Conservation (phyloP, 2,329 filamentous ascomycete species). For the Mycocentrospora acerina region DNA sequence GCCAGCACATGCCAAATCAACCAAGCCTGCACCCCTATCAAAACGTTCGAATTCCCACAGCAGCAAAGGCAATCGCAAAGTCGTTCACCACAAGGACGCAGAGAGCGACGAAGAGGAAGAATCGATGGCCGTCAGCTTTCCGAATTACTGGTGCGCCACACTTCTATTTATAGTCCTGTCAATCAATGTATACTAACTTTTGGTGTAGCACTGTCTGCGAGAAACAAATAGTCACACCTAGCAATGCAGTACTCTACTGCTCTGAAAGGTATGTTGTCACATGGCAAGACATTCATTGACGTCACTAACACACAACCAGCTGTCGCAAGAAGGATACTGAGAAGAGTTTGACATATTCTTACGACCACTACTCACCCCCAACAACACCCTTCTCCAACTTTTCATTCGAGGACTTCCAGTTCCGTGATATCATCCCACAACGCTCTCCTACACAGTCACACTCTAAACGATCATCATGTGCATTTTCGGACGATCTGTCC, state of each 20-base stretch:
- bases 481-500: constrained; percentile 47
- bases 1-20: constrained; percentile 37
- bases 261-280: constrained; percentile 58
- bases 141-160: constrained; percentile 54
- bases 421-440: constrained; percentile 50
- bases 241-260: constrained; percentile 63
- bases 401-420: constrained; percentile 42
- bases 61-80: constrained; percentile 30
- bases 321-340: constrained; percentile 50
- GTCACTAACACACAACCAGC: constrained; percentile 32
- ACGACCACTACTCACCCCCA: constrained; percentile 39
- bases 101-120: constrained; percentile 48
- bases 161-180: neutral
- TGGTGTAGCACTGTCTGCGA: constrained; percentile 61
- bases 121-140: constrained; percentile 54
- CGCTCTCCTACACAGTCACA: constrained; percentile 48
- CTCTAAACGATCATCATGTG: constrained; percentile 42
- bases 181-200: constrained; percentile 8
- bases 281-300: neutral
- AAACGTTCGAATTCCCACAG: constrained; percentile 38
- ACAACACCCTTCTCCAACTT: constrained; percentile 40
- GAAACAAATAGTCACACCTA: constrained; percentile 64
- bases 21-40: constrained; percentile 33
- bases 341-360: constrained; percentile 33
- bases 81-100: constrained; percentile 24